Evolutionary conservation across 1,284 basidiomycete species (phyloP), one percentile per base, ranked within the genome.

Genomic region (Schizophyllum commune): DNA sequence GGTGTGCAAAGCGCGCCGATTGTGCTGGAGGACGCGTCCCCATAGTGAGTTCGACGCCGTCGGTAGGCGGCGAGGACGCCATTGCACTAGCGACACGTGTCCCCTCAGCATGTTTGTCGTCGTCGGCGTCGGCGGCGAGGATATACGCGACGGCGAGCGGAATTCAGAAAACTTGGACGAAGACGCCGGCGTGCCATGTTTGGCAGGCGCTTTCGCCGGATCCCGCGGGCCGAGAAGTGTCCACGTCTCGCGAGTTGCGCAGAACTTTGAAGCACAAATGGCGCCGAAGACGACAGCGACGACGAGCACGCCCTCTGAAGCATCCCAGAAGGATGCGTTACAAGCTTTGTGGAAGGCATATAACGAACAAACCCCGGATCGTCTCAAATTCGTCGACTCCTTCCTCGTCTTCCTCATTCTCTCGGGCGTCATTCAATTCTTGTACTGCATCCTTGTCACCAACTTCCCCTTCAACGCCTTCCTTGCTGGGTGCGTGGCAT

Each of bases 401-500:
- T 98, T 98, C 79, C 81, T 98, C 65, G 78, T 92, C 63, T 98
- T 98, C 80, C 84, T 98, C 69, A 88, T 98, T 78, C 79, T 97
- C 55, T 91, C 92, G 1, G 97, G 96, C 67, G 81, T 97, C 64
- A 74, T 88, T 52, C 95, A 98, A 73, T 98, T 99, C 74, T 76
- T 84, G 17, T 98, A 99, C 78, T 94, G 96, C 74, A 74, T 97
- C 34, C 80, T 94, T 65, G 81, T 99, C 65, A 94, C 95, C 61
- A 91, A 90, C 77, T 99, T 89, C 74, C 96, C 96, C 15, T 98
- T 97, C 82, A 98, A 98, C 69, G 94, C 96, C 39, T 99, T 98
- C 77, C 76, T 98, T 63, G 89, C 94, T 67, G 94, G 95, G 95
- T 98, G 76, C 67, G 91, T 69, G 20, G 51, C 52, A 32, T 22